Evolutionary conservation across 805 yeast species (phyloP), one percentile per base, ranked within the genome.

Genomic region (Candida broadrunensis): DNA sequence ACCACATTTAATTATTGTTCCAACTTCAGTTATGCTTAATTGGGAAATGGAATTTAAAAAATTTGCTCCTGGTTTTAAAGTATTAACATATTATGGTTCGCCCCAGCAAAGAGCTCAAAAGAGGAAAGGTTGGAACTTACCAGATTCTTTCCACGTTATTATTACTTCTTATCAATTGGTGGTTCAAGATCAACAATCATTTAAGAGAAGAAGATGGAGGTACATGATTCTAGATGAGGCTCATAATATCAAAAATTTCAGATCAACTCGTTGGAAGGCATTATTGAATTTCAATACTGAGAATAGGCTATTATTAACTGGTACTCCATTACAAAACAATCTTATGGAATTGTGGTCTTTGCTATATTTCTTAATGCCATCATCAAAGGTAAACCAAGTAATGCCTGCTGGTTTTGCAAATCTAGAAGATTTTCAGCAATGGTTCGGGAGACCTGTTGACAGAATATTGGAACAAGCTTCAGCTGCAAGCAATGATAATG

Each of bases 21-120:
- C 99, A 3, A 93, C 99, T 0, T 88, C 97, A 13, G 99, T 93
- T 6, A 82, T 93, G 82, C 77, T 93, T 39, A 93, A 93, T 57
- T 93, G 99, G 99, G 99, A 93, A 61, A 91, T 95, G 97, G 99
- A 93, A 57, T 90, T 93, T 66, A 93, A 95, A 56, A 80, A 96
- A 53, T 93, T 93, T 71, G 97, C 97, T 1, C 99, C 99, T 0
- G 99, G 99, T 0, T 85, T 93, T 61, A 91, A 95, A 61, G 93
- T 93, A 2, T 58, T 93, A 59, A 93, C 98, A 0, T 93, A 93
- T 61, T 93, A 91, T 55, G 99, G 99, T 0, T 83, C 95, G 13
- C 99, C 98, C 0, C 96, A 88, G 54, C 98, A 93, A 60, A 82
- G 99, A 57, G 90, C 90, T 36, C 93, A 88, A 49, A 93, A 93